Evolutionary conservation across 1,284 basidiomycete genomes (phyloP).

Genomic region (Schizophyllum commune): DNA sequence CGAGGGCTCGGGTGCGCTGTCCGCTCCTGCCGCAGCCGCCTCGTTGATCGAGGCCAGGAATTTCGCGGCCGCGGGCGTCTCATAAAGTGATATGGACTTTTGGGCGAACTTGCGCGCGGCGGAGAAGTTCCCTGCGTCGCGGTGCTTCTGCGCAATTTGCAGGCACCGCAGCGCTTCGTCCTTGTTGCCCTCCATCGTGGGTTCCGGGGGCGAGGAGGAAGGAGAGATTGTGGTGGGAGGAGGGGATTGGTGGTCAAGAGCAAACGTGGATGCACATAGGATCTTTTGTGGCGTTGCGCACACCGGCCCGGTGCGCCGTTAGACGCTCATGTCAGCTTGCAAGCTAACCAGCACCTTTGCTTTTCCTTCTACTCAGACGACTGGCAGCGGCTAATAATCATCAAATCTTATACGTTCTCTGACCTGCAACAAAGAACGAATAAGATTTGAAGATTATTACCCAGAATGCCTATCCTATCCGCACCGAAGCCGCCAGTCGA

Average conservation of each 20-base stretch:
- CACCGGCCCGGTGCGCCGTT: too few species aligned
- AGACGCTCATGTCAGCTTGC: too few species aligned
- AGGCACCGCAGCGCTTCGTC: conserved; percentile 84
- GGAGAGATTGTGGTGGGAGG: conserved; percentile 7
- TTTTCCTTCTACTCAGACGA: too few species aligned
- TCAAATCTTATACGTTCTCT: too few species aligned
- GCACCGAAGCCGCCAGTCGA: not conserved
- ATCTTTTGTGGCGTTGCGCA: too few species aligned
- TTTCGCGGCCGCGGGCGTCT: conserved; percentile 71
- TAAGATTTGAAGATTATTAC: too few species aligned
- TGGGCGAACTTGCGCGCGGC: conserved; percentile 86
- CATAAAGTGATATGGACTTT: conserved; percentile 83
- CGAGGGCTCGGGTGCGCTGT: conserved; percentile 22
- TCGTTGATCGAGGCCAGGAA: conserved; percentile 61
- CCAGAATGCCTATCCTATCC: too few species aligned
- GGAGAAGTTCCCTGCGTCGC: conserved; percentile 60
- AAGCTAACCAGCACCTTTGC: too few species aligned
- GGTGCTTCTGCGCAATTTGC: conserved; percentile 68
- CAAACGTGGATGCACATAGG: not conserved
- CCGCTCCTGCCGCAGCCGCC: conserved; percentile 27
- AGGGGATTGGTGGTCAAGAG: conserved; percentile 4
- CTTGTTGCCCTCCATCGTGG: conserved; percentile 78
- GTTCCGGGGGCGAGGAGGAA: conserved; percentile 2
- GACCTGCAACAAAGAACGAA: too few species aligned
- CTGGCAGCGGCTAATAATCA: too few species aligned